A percentile compares a stretch with the other conserved stretches of the same genome.
phyloP scores from a whole-genome alignment of 768 basidiomycete species.

The Psilocybe cubensis region DNA sequence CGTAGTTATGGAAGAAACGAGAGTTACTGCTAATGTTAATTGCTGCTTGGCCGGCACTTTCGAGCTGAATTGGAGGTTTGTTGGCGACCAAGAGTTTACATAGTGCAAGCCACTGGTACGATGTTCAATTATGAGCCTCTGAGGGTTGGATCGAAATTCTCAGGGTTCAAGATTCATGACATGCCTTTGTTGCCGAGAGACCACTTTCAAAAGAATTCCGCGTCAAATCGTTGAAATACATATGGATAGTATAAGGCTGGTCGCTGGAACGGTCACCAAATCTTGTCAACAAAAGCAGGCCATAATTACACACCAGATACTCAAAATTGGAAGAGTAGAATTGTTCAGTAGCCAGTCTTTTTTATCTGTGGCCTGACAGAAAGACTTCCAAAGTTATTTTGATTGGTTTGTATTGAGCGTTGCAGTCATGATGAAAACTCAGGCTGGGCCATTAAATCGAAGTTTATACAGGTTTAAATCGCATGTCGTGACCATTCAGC shows the following conservation, averaged over 20 bases:
- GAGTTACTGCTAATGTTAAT: conserved; percentile 64
- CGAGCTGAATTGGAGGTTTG: conserved; percentile 37
- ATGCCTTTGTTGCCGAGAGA: conserved; percentile 63
- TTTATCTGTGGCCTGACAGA: too few species aligned
- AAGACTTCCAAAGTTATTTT: too few species aligned
- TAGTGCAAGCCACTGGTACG: conserved; percentile 64
- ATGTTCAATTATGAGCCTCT: conserved; percentile 4
- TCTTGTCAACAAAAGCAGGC: too few species aligned
- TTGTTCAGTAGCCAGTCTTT: too few species aligned
- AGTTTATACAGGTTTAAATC: background rate
- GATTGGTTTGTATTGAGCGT: too few species aligned
- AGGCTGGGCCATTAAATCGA: too few species aligned
- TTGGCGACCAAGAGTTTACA: conserved; percentile 66
- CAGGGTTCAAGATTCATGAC: background rate
- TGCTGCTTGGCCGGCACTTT: conserved; percentile 47
- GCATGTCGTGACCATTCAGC: background rate
- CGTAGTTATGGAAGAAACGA: background rate
- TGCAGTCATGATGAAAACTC: too few species aligned
- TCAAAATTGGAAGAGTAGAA: too few species aligned
- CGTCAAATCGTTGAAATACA: conserved; percentile 74
- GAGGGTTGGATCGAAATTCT: background rate
- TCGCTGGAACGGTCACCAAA: too few species aligned
- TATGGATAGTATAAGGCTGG: too few species aligned
- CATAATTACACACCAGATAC: too few species aligned
- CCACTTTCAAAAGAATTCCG: conserved; percentile 78